phyloP scores from a whole-genome alignment of 306 rosid genomes.

The Vigna reflexopilosa region DNA sequence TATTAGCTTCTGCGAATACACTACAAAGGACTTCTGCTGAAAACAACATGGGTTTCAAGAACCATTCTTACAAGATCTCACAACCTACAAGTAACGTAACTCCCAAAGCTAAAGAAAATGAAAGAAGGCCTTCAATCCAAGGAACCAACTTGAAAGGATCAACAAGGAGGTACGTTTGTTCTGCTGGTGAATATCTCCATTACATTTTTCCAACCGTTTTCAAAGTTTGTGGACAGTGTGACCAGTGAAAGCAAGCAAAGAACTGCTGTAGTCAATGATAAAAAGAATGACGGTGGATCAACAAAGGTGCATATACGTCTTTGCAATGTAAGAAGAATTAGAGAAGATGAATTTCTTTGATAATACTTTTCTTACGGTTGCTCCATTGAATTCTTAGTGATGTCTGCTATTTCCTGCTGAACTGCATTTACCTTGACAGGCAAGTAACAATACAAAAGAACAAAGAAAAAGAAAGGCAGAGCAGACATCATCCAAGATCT shows the following conservation, averaged over 20 bases:
- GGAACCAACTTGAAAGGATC: conserved; percentile 20
- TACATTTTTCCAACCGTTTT: conserved; percentile 17
- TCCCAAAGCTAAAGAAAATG: conserved; percentile 13
- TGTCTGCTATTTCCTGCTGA: too few species aligned
- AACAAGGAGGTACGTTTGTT: conserved; percentile 36
- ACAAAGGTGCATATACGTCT: conserved; percentile 6
- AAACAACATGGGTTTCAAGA: conserved; percentile 20
- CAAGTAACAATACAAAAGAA: conserved; percentile 33
- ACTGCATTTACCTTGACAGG: conserved; percentile 38
- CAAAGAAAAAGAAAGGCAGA: conserved; percentile 48
- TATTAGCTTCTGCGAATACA: not conserved
- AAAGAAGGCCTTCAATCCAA: conserved; percentile 21
- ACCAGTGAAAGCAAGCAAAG: conserved; percentile 31
- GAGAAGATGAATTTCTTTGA: too few species aligned
- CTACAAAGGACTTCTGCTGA: not conserved
- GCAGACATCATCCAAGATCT: conserved; percentile 46
- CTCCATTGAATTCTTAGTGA: too few species aligned
- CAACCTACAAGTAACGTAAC: not conserved
- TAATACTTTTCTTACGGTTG: too few species aligned
- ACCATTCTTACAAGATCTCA: conserved; percentile 16
- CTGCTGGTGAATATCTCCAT: conserved; percentile 1
- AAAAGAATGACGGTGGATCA: conserved; percentile 29
- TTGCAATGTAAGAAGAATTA: not conserved
- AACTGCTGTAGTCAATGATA: conserved; percentile 31
- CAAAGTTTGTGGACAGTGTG: conserved; percentile 21